Percentiles rank a stretch among this genome's conserved stretches.
Evolutionary conservation across 208 protist genomes (phyloP).

Genomic region (Trypanosoma lewisi): DNA sequence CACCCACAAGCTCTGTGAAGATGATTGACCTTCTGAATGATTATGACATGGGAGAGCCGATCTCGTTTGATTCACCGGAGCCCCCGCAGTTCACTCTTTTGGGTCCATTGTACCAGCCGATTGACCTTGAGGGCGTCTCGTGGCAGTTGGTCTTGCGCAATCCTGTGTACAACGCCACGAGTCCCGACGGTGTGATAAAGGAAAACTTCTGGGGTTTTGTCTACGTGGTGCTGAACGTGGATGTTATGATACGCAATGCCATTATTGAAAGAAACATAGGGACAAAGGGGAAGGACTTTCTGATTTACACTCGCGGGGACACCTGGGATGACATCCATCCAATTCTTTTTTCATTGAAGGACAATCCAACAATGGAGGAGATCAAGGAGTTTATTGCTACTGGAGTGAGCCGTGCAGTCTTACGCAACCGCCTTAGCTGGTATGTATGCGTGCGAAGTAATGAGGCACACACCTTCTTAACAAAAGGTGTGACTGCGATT

Average conservation of each 20-base stretch:
- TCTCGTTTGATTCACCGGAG: slow-evolving; percentile 26
- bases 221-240: slow-evolving; percentile 38
- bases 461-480: background rate
- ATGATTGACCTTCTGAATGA: slow-evolving; percentile 27
- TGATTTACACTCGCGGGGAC: slow-evolving; percentile 36
- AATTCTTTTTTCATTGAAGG: slow-evolving; percentile 30
- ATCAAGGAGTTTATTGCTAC: slow-evolving; percentile 28
- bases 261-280: slow-evolving; percentile 22
- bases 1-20: slow-evolving; percentile 11
- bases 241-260: slow-evolving; percentile 24
- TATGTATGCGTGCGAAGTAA: slow-evolving; percentile 21
- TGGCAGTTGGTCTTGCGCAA: slow-evolving; percentile 46
- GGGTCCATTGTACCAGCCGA: slow-evolving; percentile 25
- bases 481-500: slow-evolving; percentile 30
- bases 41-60: background rate
- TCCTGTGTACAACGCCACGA: slow-evolving; percentile 47
- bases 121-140: slow-evolving; percentile 5
- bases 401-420: slow-evolving; percentile 11
- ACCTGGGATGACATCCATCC: slow-evolving; percentile 5
- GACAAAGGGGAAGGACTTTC: slow-evolving; percentile 37
- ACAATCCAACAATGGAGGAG: slow-evolving; percentile 15
- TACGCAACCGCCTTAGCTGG: slow-evolving; percentile 12
- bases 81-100: slow-evolving; percentile 24
- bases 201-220: slow-evolving; percentile 78
- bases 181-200: background rate